Percentiles rank a stretch among this genome's conserved stretches.
These are phyloP conservation scores for Russula abietina DNA, from an alignment of 768 basidiomycete species.

Conservation along the genomic window DNA sequence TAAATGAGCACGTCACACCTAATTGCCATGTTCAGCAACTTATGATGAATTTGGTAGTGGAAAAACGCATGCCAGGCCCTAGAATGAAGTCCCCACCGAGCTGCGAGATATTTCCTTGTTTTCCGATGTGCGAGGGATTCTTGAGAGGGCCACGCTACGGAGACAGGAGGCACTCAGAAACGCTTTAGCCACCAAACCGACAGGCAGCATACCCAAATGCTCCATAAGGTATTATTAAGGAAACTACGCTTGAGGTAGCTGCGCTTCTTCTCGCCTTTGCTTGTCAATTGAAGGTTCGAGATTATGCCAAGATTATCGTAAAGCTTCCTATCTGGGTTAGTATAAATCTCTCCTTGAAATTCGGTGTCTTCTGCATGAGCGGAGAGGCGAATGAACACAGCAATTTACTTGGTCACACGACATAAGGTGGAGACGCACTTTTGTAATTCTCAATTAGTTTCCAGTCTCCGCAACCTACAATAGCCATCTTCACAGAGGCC, in stretches of 20 bases:
- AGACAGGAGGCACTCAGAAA: background rate
- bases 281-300: conserved; percentile 16
- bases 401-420: too few relatives aligned
- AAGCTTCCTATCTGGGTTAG: conserved; percentile 22
- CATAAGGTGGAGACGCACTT: background rate
- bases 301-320: conserved; percentile 20
- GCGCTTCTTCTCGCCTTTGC: conserved; percentile 13
- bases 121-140: conserved; percentile 18
- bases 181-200: background rate
- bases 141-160: conserved; percentile 19
- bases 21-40: background rate
- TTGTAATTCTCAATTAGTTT: conserved; percentile 22
- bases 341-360: conserved; percentile 22
- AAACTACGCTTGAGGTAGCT: conserved; percentile 18
- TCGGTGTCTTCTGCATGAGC: conserved; percentile 2
- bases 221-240: conserved; percentile 10
- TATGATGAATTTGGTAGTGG: too few relatives aligned
- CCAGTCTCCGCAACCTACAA: conserved; percentile 24
- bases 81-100: conserved; percentile 24
- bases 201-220: conserved; percentile 16
- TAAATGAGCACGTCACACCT: conserved; percentile 18
- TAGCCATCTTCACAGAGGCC: conserved; percentile 5
- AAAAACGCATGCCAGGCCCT: conserved; percentile 16
- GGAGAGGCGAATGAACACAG: background rate
- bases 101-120: conserved; percentile 22